Base-by-base conservation (phyloP, 805 yeast genomes). In the Kuraishia capsulata region DNA sequence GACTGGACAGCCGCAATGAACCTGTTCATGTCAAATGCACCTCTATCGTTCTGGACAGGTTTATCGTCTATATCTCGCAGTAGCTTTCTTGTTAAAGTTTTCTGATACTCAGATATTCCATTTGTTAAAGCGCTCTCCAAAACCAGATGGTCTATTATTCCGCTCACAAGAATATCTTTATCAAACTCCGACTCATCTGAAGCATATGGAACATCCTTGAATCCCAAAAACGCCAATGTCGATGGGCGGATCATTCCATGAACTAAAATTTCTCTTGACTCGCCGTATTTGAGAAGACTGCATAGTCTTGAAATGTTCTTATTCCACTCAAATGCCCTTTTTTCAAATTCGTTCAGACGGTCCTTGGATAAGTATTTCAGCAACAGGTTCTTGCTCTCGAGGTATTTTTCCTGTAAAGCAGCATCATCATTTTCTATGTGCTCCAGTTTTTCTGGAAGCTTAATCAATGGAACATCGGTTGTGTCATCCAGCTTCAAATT, bases 191-290 rank as follows among this genome's bases (percentile, higher is more conserved):
- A 18, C 23, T 19, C 30, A 10, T 25, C 25, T 14, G 30, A 16
- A 4, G 46, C 43, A 8, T 33, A 30, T 0, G 38, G 32, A 1
- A 39, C 37, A 30, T 42, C 33, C 11, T 36, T 42, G 23, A 20
- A 25, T 16, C 33, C 39, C 4, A 44, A 32, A 37, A 44, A 28
- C 0, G 51, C 42, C 4, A 45, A 38, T 18, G 36, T 32, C 24
- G 47, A 26, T n/a, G 45, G 40, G 47, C 73, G 63, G 13, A 73
- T 42, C 42, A 69, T 71, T 2, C 70, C 71, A 50, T 76, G 78
- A n/a, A 76, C 69, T 33, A 71, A 50, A 11, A 82, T 51, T 51
- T 83, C 90, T 42, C 89, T 63, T 2, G 84, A 76, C 40, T 70
- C 71, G 1, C 81, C 78, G 6, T 54, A 53, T 6, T 52, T 46